Conservation (phyloP, 441 rosid genomes). For the Adansonia grandidieri region DNA sequence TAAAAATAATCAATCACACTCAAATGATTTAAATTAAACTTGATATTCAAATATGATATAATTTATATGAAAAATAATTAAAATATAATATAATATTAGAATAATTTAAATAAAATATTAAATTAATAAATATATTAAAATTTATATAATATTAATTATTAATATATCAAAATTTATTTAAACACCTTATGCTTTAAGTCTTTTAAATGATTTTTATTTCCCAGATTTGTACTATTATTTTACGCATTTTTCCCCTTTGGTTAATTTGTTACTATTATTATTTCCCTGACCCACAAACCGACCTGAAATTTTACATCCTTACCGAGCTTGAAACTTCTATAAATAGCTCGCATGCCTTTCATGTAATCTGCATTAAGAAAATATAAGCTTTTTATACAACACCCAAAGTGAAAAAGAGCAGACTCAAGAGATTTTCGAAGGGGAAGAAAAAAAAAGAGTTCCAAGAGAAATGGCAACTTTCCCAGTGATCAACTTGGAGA, state of each 20-base stretch:
- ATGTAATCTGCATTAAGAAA: not conserved
- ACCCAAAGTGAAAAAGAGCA: not conserved
- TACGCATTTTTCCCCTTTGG: not conserved
- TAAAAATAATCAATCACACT: too few species aligned
- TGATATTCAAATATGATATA: too few species aligned
- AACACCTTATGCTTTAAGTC: too few species aligned
- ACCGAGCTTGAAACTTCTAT: constrained; percentile 26
- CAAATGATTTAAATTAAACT: too few species aligned
- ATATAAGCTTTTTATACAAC: not conserved
- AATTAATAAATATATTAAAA: too few species aligned
- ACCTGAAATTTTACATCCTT: not conserved
- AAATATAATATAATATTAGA: too few species aligned
- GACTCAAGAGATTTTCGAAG: not conserved
- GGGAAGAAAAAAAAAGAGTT: not conserved
- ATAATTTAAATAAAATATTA: too few species aligned
- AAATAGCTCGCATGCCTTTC: constrained; percentile 22
- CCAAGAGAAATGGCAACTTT: constrained; percentile 57
- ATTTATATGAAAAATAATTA: too few species aligned
- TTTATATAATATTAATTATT: too few species aligned
- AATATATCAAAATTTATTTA: too few species aligned
- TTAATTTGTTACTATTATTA: not conserved
- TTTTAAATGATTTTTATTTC: too few species aligned
- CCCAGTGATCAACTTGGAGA: constrained; percentile 71
- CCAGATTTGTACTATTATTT: too few species aligned
- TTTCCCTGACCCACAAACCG: not conserved